A percentile compares a stretch with the other conserved stretches of the same genome.
Evolutionary conservation across 306 rosid genomes (phyloP).

Genomic region (Abrus precatorius): DNA sequence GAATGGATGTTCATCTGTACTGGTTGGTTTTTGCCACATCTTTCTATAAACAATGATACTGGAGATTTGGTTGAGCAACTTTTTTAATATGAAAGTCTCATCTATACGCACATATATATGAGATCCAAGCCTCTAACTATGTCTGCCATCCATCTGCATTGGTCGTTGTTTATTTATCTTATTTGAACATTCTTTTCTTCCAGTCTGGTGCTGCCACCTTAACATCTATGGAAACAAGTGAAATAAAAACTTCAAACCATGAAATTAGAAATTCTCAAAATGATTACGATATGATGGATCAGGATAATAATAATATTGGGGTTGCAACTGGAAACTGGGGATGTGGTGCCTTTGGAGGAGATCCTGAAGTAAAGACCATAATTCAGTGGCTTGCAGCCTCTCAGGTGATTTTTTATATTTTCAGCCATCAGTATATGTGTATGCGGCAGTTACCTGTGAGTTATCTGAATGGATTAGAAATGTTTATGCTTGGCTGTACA

Average conservation of each 20-base stretch:
- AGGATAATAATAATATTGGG: conserved; percentile 60
- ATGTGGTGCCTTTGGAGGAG: conserved; percentile 97
- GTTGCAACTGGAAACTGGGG: conserved; percentile 98
- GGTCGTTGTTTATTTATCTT: conserved; percentile 23
- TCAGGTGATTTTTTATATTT: conserved; percentile 68
- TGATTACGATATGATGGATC: conserved; percentile 41
- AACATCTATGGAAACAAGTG: conserved; percentile 51
- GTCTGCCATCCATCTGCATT: conserved; percentile 33
- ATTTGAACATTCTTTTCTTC: conserved; percentile 32
- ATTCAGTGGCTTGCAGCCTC: conserved; percentile 99
- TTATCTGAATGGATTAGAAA: conserved; percentile 13
- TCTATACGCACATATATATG: not conserved
- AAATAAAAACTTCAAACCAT: conserved; percentile 46
- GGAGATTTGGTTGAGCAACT: conserved; percentile 33
- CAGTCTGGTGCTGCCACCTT: conserved; percentile 56
- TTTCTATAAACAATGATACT: conserved; percentile 27
- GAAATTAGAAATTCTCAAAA: conserved; percentile 47
- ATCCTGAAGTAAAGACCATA: conserved; percentile 85
- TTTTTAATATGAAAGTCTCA: not conserved
- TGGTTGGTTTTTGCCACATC: conserved; percentile 40
- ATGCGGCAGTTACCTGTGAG: not conserved
- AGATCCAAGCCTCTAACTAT: not conserved
- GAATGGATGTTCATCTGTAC: conserved; percentile 48
- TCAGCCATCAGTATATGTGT: not conserved
- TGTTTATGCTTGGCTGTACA: conserved; percentile 4